Evolutionary conservation across 2,329 filamentous ascomycete species (phyloP), one percentile per base, ranked within the genome.

Genomic region (Penicillium capsulatum): DNA sequence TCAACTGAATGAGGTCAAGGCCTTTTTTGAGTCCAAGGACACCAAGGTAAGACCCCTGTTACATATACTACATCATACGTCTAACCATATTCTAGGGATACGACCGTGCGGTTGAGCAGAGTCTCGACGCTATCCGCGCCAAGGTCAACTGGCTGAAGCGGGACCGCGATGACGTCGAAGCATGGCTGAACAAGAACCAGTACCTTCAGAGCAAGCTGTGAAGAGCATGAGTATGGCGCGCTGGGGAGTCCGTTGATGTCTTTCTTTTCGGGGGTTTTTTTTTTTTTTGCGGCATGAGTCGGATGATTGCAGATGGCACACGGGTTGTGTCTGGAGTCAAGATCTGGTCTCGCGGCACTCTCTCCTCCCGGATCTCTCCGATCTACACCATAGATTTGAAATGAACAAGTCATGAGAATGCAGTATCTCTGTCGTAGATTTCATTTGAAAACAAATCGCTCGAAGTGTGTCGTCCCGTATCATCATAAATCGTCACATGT

Each of bases 61-160:
- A 4, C 11, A 24, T 36, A 8, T 8, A 13, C 2, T 28, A 32
- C 31, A 17, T 15, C 7, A 13, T 24, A 15, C 19, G 34, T 14
- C 14, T 38, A 15, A n/a, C 10, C 13, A 36, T 57, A 43, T 30
- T 45, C 20, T 29, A 75, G 66, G 79, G 88, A 30, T 97, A 88
- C 58, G 87, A 94, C 59, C 83, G 90, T 62, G 82, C 86, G 34
- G 72, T 97, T 42, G 87, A 88, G n/a, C 91, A 97, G 73, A 91
- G 84, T 63, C 76, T 84, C 53, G 91, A 97, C 64, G 76, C 82
- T 3, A 84, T 96, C 57, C 79, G 79, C 45, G 89, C 89, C 39
- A 97, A 95, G 79, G 76, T 83, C 54, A 77, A 81, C 44, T 94
- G 87, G 87, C 63, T 94, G 40, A 69, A 80, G 64, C 79, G 88